phyloP scores from a whole-genome alignment of 2,329 filamentous ascomycete genomes.

The Amphichorda felina region DNA sequence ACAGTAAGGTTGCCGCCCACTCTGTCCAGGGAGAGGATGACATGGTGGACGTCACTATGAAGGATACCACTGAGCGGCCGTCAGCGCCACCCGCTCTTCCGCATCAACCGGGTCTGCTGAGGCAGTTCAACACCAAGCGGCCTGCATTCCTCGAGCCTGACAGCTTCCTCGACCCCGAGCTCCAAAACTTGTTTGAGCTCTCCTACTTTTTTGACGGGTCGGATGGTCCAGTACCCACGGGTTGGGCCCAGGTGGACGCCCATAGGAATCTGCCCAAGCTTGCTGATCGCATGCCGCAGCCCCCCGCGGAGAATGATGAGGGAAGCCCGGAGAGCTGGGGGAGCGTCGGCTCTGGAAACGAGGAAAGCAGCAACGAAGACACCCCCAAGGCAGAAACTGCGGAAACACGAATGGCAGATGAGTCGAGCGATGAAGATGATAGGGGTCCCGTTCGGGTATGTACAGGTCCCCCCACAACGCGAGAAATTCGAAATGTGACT shows the following conservation, averaged over 20 bases:
- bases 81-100: slow-evolving; percentile 5
- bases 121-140: slow-evolving; percentile 34
- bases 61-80: slow-evolving; percentile 36
- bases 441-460: not conserved
- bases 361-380: slow-evolving; percentile 42
- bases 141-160: slow-evolving; percentile 41
- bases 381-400: slow-evolving; percentile 16
- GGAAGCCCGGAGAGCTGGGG: slow-evolving; percentile 31
- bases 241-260: slow-evolving; percentile 50
- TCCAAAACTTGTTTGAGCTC: slow-evolving; percentile 68
- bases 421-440: slow-evolving; percentile 44
- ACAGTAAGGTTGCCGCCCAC: slow-evolving; percentile 59
- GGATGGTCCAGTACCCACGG: slow-evolving; percentile 53
- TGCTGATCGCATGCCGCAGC: slow-evolving; percentile 31
- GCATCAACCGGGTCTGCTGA: slow-evolving; percentile 20
- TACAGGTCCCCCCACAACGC: no score
- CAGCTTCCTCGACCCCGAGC: slow-evolving; percentile 46
- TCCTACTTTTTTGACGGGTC: slow-evolving; percentile 46
- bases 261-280: slow-evolving; percentile 44
- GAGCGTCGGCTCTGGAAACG: slow-evolving; percentile 34
- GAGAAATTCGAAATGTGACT: no score
- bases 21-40: slow-evolving; percentile 85
- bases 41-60: slow-evolving; percentile 83
- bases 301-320: slow-evolving; percentile 28
- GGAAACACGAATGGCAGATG: slow-evolving; percentile 45